Conservation (phyloP, 2,329 filamentous ascomycete genomes). For the Didymella arachidicola region DNA sequence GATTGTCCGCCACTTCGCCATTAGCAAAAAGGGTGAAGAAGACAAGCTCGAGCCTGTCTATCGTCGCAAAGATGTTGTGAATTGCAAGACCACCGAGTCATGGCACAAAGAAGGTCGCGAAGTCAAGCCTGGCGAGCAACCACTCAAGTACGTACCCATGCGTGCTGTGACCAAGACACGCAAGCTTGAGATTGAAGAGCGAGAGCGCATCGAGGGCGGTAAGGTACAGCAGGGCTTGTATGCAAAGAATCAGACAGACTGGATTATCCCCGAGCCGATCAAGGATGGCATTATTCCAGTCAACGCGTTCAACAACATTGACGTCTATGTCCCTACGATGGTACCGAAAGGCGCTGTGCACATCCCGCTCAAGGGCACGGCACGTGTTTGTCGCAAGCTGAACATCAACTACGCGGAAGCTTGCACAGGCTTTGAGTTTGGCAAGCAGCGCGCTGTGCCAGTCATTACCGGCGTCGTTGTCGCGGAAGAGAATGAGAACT, state of each 20-base stretch:
- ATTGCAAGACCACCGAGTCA: conserved; percentile 89
- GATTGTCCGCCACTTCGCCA: conserved; percentile 76
- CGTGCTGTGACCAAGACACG: conserved; percentile 88
- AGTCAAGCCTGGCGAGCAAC: conserved; percentile 72
- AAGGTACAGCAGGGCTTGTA: conserved; percentile 90
- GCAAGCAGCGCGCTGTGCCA: conserved; percentile 90
- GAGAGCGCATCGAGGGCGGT: conserved; percentile 76
- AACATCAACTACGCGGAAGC: conserved; percentile 92
- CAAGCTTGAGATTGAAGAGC: conserved; percentile 87
- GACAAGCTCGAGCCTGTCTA: conserved; percentile 82
- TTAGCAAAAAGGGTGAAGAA: conserved; percentile 73
- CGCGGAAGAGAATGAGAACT: conserved; percentile 77
- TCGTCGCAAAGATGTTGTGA: conserved; percentile 77
- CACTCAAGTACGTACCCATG: conserved; percentile 87
- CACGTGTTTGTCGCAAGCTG: conserved; percentile 82
- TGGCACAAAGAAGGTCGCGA: conserved; percentile 97
- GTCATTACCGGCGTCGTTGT: conserved; percentile 91
- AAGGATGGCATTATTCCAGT: conserved; percentile 86
- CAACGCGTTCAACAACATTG: conserved; percentile 95
- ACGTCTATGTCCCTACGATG: conserved; percentile 94
- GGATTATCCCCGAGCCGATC: conserved; percentile 92
- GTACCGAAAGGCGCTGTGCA: conserved; percentile 85
- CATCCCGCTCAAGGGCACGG: conserved; percentile 78
- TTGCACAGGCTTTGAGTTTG: conserved; percentile 96
- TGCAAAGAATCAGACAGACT: conserved; percentile 84